These are phyloP conservation scores for Coemansia sp. DNA, from an alignment of 192 early-diverging fungal genomes.

Conservation along the genomic window DNA sequence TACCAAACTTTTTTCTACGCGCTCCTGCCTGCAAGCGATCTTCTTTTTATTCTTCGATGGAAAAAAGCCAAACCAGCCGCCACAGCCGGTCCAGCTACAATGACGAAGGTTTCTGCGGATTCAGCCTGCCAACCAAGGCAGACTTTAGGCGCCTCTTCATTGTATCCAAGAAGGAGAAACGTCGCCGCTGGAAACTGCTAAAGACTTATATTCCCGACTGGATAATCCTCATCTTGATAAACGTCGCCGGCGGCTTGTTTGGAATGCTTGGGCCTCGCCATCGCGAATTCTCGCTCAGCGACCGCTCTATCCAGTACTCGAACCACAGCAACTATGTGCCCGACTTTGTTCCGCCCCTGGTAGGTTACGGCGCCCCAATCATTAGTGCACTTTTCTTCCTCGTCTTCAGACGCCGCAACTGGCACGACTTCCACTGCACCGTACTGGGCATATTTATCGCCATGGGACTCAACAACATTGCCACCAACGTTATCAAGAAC, in stretches of 20 bases:
- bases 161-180: constrained; percentile 17
- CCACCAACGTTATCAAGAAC: constrained; percentile 55
- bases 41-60: not conserved
- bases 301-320: constrained; percentile 63
- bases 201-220: constrained; percentile 52
- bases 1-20: no score
- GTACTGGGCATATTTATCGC: constrained; percentile 48
- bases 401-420: constrained; percentile 44
- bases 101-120: constrained; percentile 7
- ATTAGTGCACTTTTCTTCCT: constrained; percentile 34
- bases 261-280: constrained; percentile 60
- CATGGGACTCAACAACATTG: constrained; percentile 47
- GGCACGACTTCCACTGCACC: constrained; percentile 51
- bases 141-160: constrained; percentile 21
- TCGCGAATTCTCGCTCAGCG: constrained; percentile 65
- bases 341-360: constrained; percentile 41
- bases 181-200: constrained; percentile 29
- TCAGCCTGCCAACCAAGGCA: constrained; percentile 21
- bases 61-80: constrained; percentile 4
- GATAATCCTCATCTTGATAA: constrained; percentile 58
- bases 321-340: constrained; percentile 45
- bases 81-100: not conserved
- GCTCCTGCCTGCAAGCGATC: no score
- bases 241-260: constrained; percentile 57
- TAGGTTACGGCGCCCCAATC: constrained; percentile 36